A percentile compares a stretch with the other conserved stretches of the same genome.
These are phyloP conservation scores for Eragrostis tef DNA, from an alignment of 202 grass and related monocot species.

Conservation along the genomic window DNA sequence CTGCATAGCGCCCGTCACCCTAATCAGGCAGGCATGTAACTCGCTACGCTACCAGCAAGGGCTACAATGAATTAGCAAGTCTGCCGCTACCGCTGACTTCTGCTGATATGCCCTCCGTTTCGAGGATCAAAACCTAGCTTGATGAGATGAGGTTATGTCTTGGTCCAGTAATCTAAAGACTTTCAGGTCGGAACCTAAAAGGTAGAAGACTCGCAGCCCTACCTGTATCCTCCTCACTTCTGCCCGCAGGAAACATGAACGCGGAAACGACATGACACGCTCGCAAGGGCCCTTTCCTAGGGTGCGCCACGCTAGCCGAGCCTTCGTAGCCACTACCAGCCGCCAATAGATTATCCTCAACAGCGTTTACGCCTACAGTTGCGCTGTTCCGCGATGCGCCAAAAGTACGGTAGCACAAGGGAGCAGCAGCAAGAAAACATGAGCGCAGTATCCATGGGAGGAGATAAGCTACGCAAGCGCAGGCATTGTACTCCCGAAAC, in stretches of 20 bases:
- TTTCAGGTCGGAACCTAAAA: not conserved
- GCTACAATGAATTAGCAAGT: not conserved
- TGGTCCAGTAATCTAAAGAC: too few relatives aligned
- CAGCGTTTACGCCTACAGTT: not conserved
- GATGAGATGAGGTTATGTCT: too few relatives aligned
- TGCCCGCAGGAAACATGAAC: not conserved
- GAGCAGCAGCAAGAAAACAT: not conserved
- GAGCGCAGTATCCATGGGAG: not conserved
- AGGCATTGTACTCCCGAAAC: not conserved
- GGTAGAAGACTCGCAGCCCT: not conserved
- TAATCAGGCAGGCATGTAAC: not conserved
- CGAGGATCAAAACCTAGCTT: too few relatives aligned
- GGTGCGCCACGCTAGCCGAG: too few relatives aligned
- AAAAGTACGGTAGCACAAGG: not conserved
- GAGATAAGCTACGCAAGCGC: not conserved
- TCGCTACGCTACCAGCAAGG: not conserved
- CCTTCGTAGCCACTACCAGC: not conserved
- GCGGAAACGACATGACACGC: not conserved
- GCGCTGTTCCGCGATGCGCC: not conserved
- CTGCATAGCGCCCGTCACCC: not conserved
- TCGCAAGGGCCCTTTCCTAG: too few relatives aligned
- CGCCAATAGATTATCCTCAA: not conserved
- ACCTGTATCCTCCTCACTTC: not conserved
- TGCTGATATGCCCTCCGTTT: too few relatives aligned
- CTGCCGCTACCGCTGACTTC: too few relatives aligned